phyloP scores from a whole-genome alignment of 148 eudicot species.

The Chenopodium album region DNA sequence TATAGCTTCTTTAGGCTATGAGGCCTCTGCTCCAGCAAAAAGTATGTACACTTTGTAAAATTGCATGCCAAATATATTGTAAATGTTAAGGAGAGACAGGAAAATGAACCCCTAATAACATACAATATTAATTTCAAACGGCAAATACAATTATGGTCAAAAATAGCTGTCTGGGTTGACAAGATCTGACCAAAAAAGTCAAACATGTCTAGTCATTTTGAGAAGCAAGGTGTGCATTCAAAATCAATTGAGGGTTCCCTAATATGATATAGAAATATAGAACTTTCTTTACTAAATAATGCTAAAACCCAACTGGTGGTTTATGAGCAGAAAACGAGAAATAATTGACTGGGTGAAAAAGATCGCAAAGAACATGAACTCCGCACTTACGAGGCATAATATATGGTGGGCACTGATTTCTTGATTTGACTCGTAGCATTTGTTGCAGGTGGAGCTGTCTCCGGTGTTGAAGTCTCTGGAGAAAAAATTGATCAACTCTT shows the following conservation, averaged over 20 bases:
- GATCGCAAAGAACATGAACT: neutral
- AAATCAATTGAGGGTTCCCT: neutral
- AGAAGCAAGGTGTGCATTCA: neutral
- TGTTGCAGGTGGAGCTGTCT: constrained; percentile 37
- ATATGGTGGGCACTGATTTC: constrained; percentile 62
- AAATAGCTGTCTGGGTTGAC: no score
- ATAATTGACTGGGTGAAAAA: neutral
- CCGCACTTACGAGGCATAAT: constrained; percentile 79
- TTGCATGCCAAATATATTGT: neutral
- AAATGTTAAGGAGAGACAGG: neutral
- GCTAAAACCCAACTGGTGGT: neutral
- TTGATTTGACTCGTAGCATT: constrained; percentile 46
- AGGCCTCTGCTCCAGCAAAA: neutral
- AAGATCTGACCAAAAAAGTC: no score
- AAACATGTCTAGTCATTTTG: no score
- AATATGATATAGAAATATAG: neutral
- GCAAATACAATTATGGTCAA: no score
- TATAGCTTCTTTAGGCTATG: neutral
- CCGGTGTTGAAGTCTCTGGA: constrained; percentile 46
- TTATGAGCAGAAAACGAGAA: neutral
- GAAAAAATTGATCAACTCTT: constrained; percentile 1
- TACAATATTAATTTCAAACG: neutral
- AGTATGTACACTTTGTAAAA: neutral
- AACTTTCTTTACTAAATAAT: neutral
- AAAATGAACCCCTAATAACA: neutral